Evolutionary conservation across 495 filamentous ascomycete genomes (phyloP), one percentile per base, ranked within the genome.

Genomic region (Xylaria cubensis): DNA sequence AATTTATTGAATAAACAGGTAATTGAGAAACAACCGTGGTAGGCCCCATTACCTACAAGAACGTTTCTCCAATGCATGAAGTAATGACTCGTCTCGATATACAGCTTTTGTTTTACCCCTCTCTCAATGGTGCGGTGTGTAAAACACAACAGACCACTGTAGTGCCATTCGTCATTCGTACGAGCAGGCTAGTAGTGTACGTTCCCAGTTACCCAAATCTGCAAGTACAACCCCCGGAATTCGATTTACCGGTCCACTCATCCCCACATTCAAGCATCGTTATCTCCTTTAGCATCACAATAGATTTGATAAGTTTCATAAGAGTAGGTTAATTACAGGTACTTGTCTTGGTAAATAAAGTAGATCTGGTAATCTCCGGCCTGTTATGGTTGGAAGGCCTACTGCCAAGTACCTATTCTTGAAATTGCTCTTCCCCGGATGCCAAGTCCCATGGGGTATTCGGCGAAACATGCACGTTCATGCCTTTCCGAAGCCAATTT

Each of bases 381-480:
- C 42, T 68, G 36, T 51, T 51, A 15, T 68, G 9, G 50, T 68
- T 17, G 36, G 51, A 46, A 39, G 65, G 9, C 7, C 9, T 53
- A 32, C 50, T 12, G 15, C 7, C 9, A 3, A n/a, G n/a, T 44
- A 64, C 21, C 21, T 39, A 48, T 26, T 13, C 21, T 36, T 2
- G 21, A 39, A 24, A 3, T 21, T 7, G 24, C 24, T 66, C 15
- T 50, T 53, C 44, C 63, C 46, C 62, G 44, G 61, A 42, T 24
- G 46, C 64, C 46, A 66, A 66, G 46, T 39, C 64, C 26, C 44
- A 10, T n/a, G 24, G 26, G 19, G 19, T 10, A 13, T 64, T 34
- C 48, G 26, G 64, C 44, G 46, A 64, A 39, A 66, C 64, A 50
- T 50, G 44, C 29, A 13, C 19, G 46, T 36, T 53, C 29, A 53